Base-by-base conservation (phyloP, 768 basidiomycete genomes). In the Amanita muscaria region DNA sequence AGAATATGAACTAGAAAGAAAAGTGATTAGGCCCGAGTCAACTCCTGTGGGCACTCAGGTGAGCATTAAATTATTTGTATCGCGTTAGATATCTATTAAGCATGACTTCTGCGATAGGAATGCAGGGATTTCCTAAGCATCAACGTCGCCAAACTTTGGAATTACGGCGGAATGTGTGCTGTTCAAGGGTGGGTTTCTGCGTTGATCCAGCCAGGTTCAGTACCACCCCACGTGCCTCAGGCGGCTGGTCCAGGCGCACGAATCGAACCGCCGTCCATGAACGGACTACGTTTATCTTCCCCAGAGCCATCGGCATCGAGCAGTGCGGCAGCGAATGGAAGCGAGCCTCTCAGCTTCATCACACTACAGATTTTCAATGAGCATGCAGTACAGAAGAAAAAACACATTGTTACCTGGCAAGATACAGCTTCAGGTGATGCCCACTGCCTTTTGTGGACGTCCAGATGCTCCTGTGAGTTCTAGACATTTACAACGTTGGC, bases 121-220 rank as follows among this genome's bases (percentile, higher is more conserved):
- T 36, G 31, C 24, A 38, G 46, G 11, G 29, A 31, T 16, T 47
- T 47, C 25, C 34, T 40, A 4, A 34, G 25, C 21, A 23, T 36
- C 9, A 40, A 40, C 22, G 18, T 29, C 21, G 46, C 38, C 2
- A 29, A 18, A 25, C 39, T 47, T 8, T 47, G 14, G 38, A 15
- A 8, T 9, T n/a, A 36, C 9, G 12, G 16, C 14, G 32, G 39
- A 8, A 12, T 40, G 14, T 14, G 23, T 0, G 32, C 18, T 9
- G 40, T 47, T n/a, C 46, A 47, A 18, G 8, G n/a, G 25, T 47
- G 38, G 39, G 34, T 47, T n/a, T 47, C 46, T 4, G n/a, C 16
- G 9, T 21, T 47, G 15, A 47, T 47, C 24, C 39, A 47, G 29
- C 46, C 40, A 23, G n/a, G 19, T 8, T 25, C 18, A 23, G 21